Base-by-base conservation (phyloP, 192 early-diverging fungal species). In the Fimicolochytrium jonesii region DNA sequence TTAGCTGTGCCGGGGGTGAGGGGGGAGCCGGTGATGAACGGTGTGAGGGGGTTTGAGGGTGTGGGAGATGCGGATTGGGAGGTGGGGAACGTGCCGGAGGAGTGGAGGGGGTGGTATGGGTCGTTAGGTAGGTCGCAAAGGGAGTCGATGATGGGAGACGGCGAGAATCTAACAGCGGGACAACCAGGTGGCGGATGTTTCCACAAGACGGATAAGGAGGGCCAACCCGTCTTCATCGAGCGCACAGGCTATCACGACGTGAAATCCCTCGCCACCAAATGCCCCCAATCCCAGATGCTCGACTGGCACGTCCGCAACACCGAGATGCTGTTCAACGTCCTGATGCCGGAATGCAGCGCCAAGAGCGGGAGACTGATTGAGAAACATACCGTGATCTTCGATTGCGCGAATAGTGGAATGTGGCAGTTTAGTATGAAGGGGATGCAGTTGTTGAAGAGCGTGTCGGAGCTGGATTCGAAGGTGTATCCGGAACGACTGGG, bases 351-450 rank as follows among this genome's bases (percentile, higher is more conserved):
- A 31, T 48, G 51, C 22, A 39, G 50, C 20, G 42, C 68, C 52
- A 33, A 28, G 30, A 26, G 17, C 7, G 61, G 63, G 1, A 35
- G 23, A 17, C 23, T 17, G 9, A 35, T 69, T 37, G 67, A 59
- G 29, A 69, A 69, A 53, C 67, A 69, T 58, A 60, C 36, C 29
- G 67, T 69, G 22, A 69, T 69, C 18, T 69, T 69, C 37, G 67
- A 69, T 57, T 66, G 59, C 54, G 58, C 50, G 15, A 63, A 63
- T 39, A 34, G 68, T 51, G 56, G 56, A 9, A 59, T 42, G 4
- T 44, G 56, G 56, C 29, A 67, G 28, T 61, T 67, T 32, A 25
- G 61, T 43, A 64, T 67, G 66, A 44, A 63, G 13, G 67, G 55
- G 9, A 30, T 69, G 11, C 20, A 30, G 5, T 29, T 69, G 28